Evolutionary conservation across 441 rosid genomes (phyloP), one percentile per base, ranked within the genome.

Genomic region (Eutrema salsugineum): DNA sequence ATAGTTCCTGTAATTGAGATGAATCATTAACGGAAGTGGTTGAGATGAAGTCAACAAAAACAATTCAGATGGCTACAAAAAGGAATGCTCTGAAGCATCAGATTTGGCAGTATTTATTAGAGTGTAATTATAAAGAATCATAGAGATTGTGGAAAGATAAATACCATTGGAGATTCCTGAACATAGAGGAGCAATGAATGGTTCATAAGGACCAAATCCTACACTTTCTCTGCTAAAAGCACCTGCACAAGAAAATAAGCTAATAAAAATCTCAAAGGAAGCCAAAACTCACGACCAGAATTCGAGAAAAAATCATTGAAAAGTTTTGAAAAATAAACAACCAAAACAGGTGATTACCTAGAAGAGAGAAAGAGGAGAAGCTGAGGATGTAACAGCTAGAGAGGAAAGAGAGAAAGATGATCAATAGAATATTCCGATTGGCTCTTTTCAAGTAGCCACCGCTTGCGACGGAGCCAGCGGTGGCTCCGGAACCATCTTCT

Each of bases 161-260:
- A 2, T 47, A 94, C 98, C 98, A 54, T 79, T 77, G 32, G 91
- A 58, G 77, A 80, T 46, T 44, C 86, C 75, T 70, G 90, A 84
- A 69, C 92, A 88, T 32, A 66, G 68, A 65, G 91, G 81, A 77
- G 80, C 83, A 43, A 81, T 88, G 60, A 69, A 78, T 27, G 66
- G 77, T 30, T 54, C 71, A 59, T 75, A 77, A 65, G 65, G 40
- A 54, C 47, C 35, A 75, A 63, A 39, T 5, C 24, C 56, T 35
- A 84, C 82, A 56, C 16, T 49, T 59, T 77, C 83, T 57, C 55
- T 80, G 65, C 79, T 83, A 70, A 81, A 83, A 22, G 84, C 75
- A 83, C 82, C 94, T 91, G 82, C 76, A 78, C 8, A 46, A 40
- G 14, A 19, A 30, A 28, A 49, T 8, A 14, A 14, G 5, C n/a